Conservation (phyloP, 306 rosid species). For the Cicer bijugum region DNA sequence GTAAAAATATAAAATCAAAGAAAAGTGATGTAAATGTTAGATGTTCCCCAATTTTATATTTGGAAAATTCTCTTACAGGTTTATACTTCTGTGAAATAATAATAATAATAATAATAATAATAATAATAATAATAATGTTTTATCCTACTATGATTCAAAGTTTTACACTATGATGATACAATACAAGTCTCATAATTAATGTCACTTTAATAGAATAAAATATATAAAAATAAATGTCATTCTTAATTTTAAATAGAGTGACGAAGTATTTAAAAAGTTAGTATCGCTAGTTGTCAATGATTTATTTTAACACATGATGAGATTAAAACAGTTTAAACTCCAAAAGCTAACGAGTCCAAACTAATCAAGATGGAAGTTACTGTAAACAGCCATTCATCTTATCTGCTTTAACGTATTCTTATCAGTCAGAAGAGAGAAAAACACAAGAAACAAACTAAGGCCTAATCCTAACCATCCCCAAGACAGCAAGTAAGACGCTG, state of each 20-base stretch:
- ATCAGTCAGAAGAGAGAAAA: not conserved
- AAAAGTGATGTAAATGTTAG: too few species aligned
- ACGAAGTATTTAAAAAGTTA: too few species aligned
- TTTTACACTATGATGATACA: not conserved
- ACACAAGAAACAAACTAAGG: not conserved
- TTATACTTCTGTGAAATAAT: too few species aligned
- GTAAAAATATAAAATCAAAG: too few species aligned
- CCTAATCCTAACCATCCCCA: not conserved
- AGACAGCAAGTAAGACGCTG: not conserved
- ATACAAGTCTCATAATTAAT: too few species aligned
- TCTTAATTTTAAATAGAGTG: too few species aligned
- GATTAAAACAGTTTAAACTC: not conserved
- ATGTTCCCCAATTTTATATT: too few species aligned
- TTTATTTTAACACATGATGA: not conserved
- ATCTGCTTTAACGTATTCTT: not conserved
- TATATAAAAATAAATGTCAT: too few species aligned
- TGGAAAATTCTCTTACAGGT: too few species aligned
- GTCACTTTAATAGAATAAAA: too few species aligned
- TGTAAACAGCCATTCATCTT: slow-evolving; percentile 18
- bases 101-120: too few species aligned
- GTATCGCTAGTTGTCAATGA: not conserved
- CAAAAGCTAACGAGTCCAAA: not conserved
- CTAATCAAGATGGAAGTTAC: slow-evolving; percentile 7
- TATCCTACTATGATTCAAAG: not conserved
- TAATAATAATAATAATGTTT: too few species aligned